Conservation (phyloP, 371 early-diverging fungal genomes). For the Batkoa obscura region DNA sequence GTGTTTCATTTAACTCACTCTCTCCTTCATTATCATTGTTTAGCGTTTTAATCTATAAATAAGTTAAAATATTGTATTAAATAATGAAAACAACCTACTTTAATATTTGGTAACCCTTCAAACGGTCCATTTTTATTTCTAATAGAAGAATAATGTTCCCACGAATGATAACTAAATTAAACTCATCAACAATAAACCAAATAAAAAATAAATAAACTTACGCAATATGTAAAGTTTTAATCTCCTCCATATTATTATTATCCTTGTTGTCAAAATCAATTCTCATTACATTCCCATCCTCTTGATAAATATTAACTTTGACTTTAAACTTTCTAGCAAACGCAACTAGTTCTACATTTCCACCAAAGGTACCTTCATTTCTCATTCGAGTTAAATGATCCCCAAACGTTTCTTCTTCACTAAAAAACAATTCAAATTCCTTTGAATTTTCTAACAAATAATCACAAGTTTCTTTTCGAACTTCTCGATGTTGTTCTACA, state of each 20-base stretch:
- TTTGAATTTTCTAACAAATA: conserved; percentile 39
- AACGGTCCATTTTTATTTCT: conserved; percentile 16
- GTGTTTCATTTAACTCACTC: neutral
- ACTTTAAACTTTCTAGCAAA: conserved; percentile 42
- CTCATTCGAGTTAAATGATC: conserved; percentile 49
- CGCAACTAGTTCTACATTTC: conserved; percentile 68
- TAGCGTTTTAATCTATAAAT: conserved; percentile 27
- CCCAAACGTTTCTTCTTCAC: conserved; percentile 28
- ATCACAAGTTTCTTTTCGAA: conserved; percentile 38
- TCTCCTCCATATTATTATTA: conserved; percentile 16
- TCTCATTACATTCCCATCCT: conserved; percentile 47
- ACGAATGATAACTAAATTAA: conserved; percentile 39
- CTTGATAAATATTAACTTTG: conserved; percentile 63
- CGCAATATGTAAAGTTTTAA: conserved; percentile 41
- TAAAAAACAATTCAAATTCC: conserved; percentile 49
- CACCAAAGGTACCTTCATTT: conserved; percentile 50
- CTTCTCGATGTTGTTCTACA: conserved; percentile 26
- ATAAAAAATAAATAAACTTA: conserved; percentile 13
- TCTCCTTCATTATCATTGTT: conserved; percentile 28
- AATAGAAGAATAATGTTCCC: conserved; percentile 73
- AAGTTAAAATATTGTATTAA: too few species aligned
- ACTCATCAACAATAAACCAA: neutral
- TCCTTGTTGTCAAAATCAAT: conserved; percentile 15
- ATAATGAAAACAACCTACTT: too few species aligned
- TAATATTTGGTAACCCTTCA: too few species aligned